Percentiles rank a stretch among this genome's conserved stretches.
Evolutionary conservation across 129 eudicot species (phyloP).

Genomic region (Flaveria trinervia): DNA sequence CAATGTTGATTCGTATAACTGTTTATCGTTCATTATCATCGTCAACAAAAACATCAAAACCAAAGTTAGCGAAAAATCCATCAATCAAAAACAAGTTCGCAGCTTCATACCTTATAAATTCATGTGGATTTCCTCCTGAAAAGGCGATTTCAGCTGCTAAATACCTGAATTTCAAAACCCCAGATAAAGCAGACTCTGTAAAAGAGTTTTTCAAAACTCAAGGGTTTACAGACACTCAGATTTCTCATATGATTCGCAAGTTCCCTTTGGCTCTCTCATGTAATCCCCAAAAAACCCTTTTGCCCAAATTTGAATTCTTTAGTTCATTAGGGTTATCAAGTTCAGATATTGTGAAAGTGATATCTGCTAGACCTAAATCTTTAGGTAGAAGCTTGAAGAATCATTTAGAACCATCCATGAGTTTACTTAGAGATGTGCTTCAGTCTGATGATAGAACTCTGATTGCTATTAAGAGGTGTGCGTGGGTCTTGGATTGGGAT

Average conservation of each 20-base stretch:
- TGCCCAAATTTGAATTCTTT: slow-evolving; percentile 51
- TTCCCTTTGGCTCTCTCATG: slow-evolving; percentile 32
- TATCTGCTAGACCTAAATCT: slow-evolving; percentile 8
- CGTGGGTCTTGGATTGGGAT: slow-evolving; percentile 38
- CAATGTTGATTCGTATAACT: slow-evolving; percentile 1
- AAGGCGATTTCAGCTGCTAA: slow-evolving; percentile 47
- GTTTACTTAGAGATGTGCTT: slow-evolving; percentile 29
- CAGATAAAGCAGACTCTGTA: slow-evolving; percentile 48
- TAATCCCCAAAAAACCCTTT: slow-evolving; percentile 42
- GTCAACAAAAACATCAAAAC: slow-evolving; percentile 15
- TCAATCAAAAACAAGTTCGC: slow-evolving; percentile 14
- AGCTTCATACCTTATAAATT: slow-evolving; percentile 36
- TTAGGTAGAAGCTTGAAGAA: slow-evolving; percentile 44
- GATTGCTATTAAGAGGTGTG: slow-evolving; percentile 35
- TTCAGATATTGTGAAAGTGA: slow-evolving; percentile 20
- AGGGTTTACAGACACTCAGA: slow-evolving; percentile 40
- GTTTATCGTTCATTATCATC: slow-evolving; percentile 19
- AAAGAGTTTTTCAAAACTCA: slow-evolving; percentile 37
- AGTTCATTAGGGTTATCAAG: slow-evolving; percentile 31
- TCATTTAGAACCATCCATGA: slow-evolving; percentile 27
- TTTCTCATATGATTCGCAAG: slow-evolving; percentile 19
- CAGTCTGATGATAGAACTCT: slow-evolving; percentile 33
- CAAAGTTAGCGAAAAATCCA: not conserved
- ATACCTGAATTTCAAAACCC: slow-evolving; percentile 28
- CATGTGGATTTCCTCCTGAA: slow-evolving; percentile 48